Evolutionary conservation across 2,329 filamentous ascomycete genomes (phyloP).

Genomic region (Fusarium bulbicola): DNA sequence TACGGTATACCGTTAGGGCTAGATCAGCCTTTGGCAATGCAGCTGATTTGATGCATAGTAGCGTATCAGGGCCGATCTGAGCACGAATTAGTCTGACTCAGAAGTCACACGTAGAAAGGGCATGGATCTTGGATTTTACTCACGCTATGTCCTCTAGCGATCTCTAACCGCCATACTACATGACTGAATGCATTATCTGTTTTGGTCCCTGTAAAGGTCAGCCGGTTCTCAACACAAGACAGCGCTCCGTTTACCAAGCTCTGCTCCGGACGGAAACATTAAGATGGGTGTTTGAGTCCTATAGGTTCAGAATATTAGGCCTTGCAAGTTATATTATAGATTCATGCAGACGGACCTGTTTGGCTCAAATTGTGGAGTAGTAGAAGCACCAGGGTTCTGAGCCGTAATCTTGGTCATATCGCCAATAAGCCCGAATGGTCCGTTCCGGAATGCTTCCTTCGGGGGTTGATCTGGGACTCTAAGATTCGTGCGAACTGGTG

Average conservation of each 20-base stretch:
- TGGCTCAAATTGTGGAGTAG: background rate
- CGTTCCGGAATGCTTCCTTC: no score
- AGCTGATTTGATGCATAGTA: background rate
- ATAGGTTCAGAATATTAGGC: accelerated
- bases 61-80: background rate
- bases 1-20: accelerated
- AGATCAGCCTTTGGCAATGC: accelerated
- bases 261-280: background rate
- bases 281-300: background rate
- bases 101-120: no score
- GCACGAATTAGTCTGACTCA: background rate
- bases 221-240: no score
- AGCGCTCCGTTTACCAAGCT: background rate
- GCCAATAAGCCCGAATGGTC: background rate
- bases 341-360: background rate
- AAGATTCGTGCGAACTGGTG: no score
- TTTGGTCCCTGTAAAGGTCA: no score
- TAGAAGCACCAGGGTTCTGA: background rate
- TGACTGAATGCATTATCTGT: background rate
- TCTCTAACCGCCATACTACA: background rate
- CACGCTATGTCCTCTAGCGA: background rate
- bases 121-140: background rate
- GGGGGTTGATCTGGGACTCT: no score
- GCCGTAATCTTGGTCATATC: background rate
- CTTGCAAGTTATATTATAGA: no score